Evolutionary conservation across 2,329 filamentous ascomycete species (phyloP), one percentile per base, ranked within the genome.

Genomic region (Dothiorella sarmentorum): DNA sequence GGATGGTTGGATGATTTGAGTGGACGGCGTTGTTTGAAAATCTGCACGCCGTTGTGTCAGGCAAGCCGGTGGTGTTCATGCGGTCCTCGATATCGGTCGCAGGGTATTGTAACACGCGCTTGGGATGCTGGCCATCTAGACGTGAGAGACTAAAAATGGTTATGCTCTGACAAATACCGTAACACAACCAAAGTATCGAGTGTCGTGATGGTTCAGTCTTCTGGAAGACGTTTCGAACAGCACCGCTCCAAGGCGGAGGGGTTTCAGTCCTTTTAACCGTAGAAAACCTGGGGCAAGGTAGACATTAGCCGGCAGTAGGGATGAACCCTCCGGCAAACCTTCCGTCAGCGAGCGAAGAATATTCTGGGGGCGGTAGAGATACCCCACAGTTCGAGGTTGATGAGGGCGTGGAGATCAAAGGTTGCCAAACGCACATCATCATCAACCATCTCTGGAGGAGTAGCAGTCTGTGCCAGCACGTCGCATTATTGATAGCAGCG

Each of bases 381-480:
- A 38, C 33, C 22, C 49, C 49, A 37, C 35, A 53, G 20, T 20
- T 7, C 7, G 15, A 11, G 27, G 27, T 26, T 6, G 47, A 22
- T 18, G 47, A 7, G 15, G 17, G 49, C 22, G 18, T 53, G 49
- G 22, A 37, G 49, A 53, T 53, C 49, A 33, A 53, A 33, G 9
- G 11, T 22, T 17, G 33, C 29, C 49, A 20, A 53, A 17, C 29
- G 49, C 29, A 22, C 49, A 53, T 53, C 49, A 29, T 53, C 49
- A 53, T 53, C 49, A 26, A 20, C 40, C 35, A 17, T 7, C 24
- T 24, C 49, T 17, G 49, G 49, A 53, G 49, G 49, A 53, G 35
- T 29, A 38, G 37, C 49, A 53, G 49, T 53, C 49, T 53, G 49
- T 53, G 49, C 35, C 49, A 38, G 20, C 33, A 24, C 47, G 20